Evolutionary conservation across 768 basidiomycete genomes (phyloP), one percentile per base, ranked within the genome.

Genomic region (Tulasnella sp.): DNA sequence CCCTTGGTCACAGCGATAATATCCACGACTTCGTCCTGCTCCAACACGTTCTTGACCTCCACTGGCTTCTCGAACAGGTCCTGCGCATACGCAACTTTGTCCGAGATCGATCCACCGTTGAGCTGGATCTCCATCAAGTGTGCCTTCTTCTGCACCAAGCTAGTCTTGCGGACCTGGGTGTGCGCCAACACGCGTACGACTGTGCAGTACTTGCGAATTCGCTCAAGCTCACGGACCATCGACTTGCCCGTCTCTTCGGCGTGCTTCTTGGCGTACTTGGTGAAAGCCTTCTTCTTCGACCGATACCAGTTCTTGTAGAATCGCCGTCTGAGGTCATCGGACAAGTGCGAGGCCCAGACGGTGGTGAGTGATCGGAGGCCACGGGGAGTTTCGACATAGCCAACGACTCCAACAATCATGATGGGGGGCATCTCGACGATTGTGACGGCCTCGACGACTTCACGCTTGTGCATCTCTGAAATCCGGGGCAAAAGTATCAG

Each of bases 261-360:
- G 73, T 95, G 87, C 79, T 95, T 98, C 85, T 96, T 96, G 73
- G 96, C 94, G 75, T 99, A 99, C 72, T 92, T 91, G 70, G 96
- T 99, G 84, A 98, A 99, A 42, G 96, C 96, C 85, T 99, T 99
- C 84, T 98, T 98, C 88, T 99, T 99, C 51, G 92, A 95, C 67
- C 90, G 86, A 81, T 98, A 98, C 94, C 95, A 97, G 83, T 95
- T 96, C 82, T 93, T 94, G 87, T 98, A 97, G 86, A 99, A 97
- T 68, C 96, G 84, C 70, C 96, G 90, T 77, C 95, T 99, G 73
- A 98, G 72, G 73, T 97, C 94, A 73, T 97, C 96, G 41, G 91
- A 94, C 44, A 99, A 82, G 74, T 99, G 96, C 67, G 89, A 88
- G 49, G 96, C 94, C 96, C 76, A 77, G 73, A 96, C 94, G 63